Base-by-base conservation (phyloP, 2,329 filamentous ascomycete genomes). In the Thelonectria discophora region DNA sequence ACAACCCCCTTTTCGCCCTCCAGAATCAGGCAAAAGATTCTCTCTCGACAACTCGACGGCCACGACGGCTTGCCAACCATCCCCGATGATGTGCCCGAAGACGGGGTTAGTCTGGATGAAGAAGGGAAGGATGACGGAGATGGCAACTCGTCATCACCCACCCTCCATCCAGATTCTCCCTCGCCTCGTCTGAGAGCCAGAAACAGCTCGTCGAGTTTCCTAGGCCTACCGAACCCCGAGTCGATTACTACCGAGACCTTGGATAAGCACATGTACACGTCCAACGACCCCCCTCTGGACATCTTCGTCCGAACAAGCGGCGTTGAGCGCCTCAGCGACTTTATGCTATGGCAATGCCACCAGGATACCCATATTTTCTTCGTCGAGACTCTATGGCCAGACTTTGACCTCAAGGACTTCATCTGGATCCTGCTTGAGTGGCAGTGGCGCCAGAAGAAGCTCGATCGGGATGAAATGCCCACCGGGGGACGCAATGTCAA, bases 301-400 rank as follows among this genome's bases (percentile, higher is more conserved):
- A 84, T 99, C 12, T 88, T 99, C 56, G 86, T 99, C 52, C 88
- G 95, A 52, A 99, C 95, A 5, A 97, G 93, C 65, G 94, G 94
- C 27, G 95, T 99, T 13, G 90, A 94, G 76, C 86, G 95, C 50
- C 81, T 99, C 61, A 97, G 93, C 74, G 95, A 99, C 76, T 99
- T 98, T 72, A 95, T 99, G 94, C 88, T 99, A 34, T 99, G 95
- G 95, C 95, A 99, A 78, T 95, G 92, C 71, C 94, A 98, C 74
- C 88, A 97, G 73, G 84, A 94, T 65, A 97, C 95, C 0, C 91
- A 97, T 62, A 90, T 99, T 66, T 92, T 96, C 62, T 99, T 98
- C 75, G 79, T 97, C 58, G 87, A 97, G 71, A 95, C 92, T 66
- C 82, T 97, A 64, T 99, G 95, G 95, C 95, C 95, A 2, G 93